Base-by-base conservation (phyloP, 257 asterid species). In the Nicotiana tabacum region DNA sequence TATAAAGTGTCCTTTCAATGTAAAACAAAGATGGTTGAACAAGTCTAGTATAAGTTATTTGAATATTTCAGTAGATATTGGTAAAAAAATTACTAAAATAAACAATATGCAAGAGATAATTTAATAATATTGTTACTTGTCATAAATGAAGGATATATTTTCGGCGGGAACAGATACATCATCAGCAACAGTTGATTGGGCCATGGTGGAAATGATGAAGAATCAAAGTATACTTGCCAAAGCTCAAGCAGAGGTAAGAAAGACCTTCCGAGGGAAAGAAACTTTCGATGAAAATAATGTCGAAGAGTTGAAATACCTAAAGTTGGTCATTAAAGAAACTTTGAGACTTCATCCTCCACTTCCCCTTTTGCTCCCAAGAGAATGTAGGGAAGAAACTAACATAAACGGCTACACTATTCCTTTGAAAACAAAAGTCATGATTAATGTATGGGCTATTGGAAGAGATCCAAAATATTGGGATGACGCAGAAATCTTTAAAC, bases 81-180 rank as follows among this genome's bases (percentile, higher is more conserved):
- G 27, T 57, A 4, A 17, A 57, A 57, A 17, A 5, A 17, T 16
- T 57, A 57, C 24, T 15, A 57, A 2, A 2, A 17, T 57, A 57
- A 57, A 57, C 3, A 57, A 57, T 10, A 57, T 5, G 27, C 9
- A 4, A 10, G 57, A 32, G 15, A 30, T 2, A 33, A 67, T 66
- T 66, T 32, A 33, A 17, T 66, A 33, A 35, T 7, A 43, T 32
- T 67, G 30, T 4, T 33, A 33, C 4, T 69, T 69, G 56, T 69
- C 30, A 39, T 13, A 69, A 39, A 37, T 70, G 33, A n/a, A 70
- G 78, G 78, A 70, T 6, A 70, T 70, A 53, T 70, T 70, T 70
- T 32, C 78, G 2, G 87, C 82, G 5, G 84, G 82, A 2, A 68
- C 84, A 18, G 87, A 84, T 57, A 70, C 87, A 21, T 8, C 87